These are phyloP conservation scores for Cystofilobasidium macerans DNA, from an alignment of 768 basidiomycete species.

Conservation along the genomic window DNA sequence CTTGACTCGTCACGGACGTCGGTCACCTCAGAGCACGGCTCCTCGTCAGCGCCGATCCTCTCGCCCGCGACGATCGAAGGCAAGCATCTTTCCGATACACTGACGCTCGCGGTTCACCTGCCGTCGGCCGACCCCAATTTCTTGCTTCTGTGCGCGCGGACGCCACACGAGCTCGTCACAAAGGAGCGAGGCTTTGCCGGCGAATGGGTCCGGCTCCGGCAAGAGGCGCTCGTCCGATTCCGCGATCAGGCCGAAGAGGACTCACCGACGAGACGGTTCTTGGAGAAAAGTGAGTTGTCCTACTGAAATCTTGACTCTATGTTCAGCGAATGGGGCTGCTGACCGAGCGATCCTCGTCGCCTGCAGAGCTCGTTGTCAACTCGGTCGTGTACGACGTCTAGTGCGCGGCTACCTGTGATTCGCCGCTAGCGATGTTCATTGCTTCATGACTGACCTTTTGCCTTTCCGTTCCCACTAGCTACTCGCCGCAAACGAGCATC, in stretches of 20 bases:
- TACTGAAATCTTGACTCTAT: background rate
- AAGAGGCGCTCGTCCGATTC: slow-evolving; percentile 42
- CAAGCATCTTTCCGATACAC: slow-evolving; percentile 41
- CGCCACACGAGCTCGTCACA: slow-evolving; percentile 45
- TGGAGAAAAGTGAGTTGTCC: slow-evolving; percentile 23
- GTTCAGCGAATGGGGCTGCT: no score
- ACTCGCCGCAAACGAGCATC: slow-evolving; percentile 27
- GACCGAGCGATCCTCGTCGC: background rate
- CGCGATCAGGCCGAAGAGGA: slow-evolving; percentile 5
- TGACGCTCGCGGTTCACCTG: slow-evolving; percentile 54
- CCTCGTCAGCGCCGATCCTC: slow-evolving; percentile 58
- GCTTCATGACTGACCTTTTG: background rate
- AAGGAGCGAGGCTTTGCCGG: slow-evolving; percentile 41
- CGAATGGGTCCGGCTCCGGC: slow-evolving; percentile 44
- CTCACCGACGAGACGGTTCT: background rate
- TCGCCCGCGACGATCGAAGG: slow-evolving; percentile 73
- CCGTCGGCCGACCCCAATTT: slow-evolving; percentile 55
- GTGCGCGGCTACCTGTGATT: background rate
- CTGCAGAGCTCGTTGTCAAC: slow-evolving; percentile 31
- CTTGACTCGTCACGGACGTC: slow-evolving; percentile 70
- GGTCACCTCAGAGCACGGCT: slow-evolving; percentile 60
- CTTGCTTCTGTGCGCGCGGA: slow-evolving; percentile 50
- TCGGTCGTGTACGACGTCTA: slow-evolving; percentile 34
- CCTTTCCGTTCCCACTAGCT: background rate
- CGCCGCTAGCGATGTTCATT: background rate